These are phyloP conservation scores for Zopfochytrium polystomum DNA, from an alignment of 371 early-diverging fungal genomes.

Conservation along the genomic window DNA sequence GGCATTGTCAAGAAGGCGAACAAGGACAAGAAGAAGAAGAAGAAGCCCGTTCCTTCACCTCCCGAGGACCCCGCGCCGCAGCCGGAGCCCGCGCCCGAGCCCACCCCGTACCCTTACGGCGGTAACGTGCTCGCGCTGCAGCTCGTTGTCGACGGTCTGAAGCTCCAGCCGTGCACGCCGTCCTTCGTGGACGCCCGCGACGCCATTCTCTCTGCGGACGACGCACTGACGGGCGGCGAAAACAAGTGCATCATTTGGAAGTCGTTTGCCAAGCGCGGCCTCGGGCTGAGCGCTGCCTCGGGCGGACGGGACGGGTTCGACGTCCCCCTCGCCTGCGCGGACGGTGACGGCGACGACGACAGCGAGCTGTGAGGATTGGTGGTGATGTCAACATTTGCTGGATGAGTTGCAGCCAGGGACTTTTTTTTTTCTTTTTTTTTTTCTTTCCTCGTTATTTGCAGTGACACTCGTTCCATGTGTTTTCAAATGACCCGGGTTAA, in stretches of 20 bases:
- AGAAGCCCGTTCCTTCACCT: no score
- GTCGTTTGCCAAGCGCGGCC: slow-evolving; percentile 90
- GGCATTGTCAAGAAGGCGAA: neutral
- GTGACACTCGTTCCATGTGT: no score
- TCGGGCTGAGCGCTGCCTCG: slow-evolving; percentile 54
- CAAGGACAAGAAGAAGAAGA: neutral
- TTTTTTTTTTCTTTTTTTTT: no score
- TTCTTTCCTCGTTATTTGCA: no score
- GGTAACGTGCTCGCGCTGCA: slow-evolving; percentile 88
- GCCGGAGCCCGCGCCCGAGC: no score
- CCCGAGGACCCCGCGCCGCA: no score
- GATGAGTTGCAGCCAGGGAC: no score
- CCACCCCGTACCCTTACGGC: slow-evolving; percentile 20
- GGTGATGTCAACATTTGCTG: no score
- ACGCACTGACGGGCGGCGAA: slow-evolving; percentile 69
- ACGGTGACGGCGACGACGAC: no score
- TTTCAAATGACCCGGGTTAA: no score
- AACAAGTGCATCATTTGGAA: slow-evolving; percentile 84
- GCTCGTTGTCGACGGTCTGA: slow-evolving; percentile 87
- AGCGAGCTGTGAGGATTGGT: no score
- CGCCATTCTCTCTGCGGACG: slow-evolving; percentile 87
- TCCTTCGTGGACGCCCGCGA: slow-evolving; percentile 88
- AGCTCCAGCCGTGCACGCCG: slow-evolving; percentile 90
- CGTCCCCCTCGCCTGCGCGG: no score
- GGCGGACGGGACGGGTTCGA: slow-evolving; percentile 32